Evolutionary conservation across 2,329 filamentous ascomycete species (phyloP), one percentile per base, ranked within the genome.

Genomic region (Cadophora sp.): DNA sequence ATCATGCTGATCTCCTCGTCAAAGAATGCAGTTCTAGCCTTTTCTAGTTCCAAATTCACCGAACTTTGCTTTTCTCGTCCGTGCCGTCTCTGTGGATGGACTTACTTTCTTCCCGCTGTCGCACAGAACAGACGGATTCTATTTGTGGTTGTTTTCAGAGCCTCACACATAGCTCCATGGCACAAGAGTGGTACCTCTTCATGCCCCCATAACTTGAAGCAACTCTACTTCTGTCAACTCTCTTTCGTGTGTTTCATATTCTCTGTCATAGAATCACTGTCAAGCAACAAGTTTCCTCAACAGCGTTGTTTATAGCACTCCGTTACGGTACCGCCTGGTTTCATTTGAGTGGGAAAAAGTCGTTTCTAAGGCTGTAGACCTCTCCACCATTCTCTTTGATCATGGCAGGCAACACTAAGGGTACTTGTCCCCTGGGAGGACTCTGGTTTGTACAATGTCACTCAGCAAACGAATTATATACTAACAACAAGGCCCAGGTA

Each of bases 401-500:
- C 24, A 56, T 56, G 50, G 22, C 20, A 8, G 50, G 50, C 1
- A 56, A 56, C 20, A 47, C 22, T 6, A 63, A 45, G 50, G 61
- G 61, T 4, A 45, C 61, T 39, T 63, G 48, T 33, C 61, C 61
- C 3, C 22, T 63, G 16, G 61, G 61, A 16, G 61, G 61, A 47
- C 50, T 33, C 13, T 56, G 61, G 61, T 59, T 45, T 2, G 56
- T n/a, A n/a, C 39, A 9, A 30, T 4, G 18, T 8, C 39, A 59
- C 6, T 45, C 18, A 11, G 13, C 14, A 47, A 13, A 7, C 39
- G 18, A 41, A 4, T 18, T 13, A 18, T n/a, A 27, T 59, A 30
- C 39, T 59, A 1, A 59, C 27, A 3, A 7, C 6, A 14, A 9
- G 1, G 3, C n/a, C 2, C n/a, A 69, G 65, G 67, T 71, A 68